Percentiles rank a stretch among this genome's conserved stretches.
Evolutionary conservation across 2,329 filamentous ascomycete genomes (phyloP).

Genomic region (Epichloe amarillans): DNA sequence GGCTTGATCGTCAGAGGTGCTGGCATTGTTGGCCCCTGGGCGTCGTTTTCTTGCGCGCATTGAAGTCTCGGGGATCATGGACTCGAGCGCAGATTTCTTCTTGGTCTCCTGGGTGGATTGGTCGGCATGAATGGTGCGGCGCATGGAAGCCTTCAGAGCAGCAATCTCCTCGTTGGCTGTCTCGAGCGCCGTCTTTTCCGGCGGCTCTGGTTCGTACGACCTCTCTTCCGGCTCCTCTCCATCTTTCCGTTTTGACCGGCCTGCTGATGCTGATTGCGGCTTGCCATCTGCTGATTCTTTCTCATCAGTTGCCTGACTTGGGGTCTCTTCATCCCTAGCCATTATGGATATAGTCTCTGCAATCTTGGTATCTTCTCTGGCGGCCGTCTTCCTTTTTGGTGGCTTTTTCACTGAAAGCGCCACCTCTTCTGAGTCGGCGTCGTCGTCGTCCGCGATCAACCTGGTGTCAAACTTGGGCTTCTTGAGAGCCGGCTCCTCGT

Average conservation of each 20-base stretch:
- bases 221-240: slow-evolving; percentile 10
- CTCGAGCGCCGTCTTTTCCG: slow-evolving; percentile 43
- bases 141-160: slow-evolving; percentile 70
- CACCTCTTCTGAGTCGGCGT: slow-evolving; percentile 17
- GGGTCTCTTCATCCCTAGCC: slow-evolving; percentile 7
- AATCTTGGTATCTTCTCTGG: slow-evolving; percentile 18
- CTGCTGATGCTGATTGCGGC: background rate
- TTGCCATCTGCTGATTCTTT: background rate
- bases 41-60: slow-evolving; percentile 58
- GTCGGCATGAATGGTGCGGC: slow-evolving; percentile 41
- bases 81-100: slow-evolving; percentile 55
- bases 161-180: slow-evolving; percentile 69
- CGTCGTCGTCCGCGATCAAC: slow-evolving; percentile 47
- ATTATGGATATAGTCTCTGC: slow-evolving; percentile 6
- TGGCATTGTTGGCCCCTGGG: slow-evolving; percentile 38
- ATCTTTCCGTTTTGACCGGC: background rate
- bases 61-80: slow-evolving; percentile 60
- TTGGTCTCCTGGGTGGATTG: slow-evolving; percentile 36
- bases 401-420: slow-evolving; percentile 12
- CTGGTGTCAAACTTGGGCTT: slow-evolving; percentile 70
- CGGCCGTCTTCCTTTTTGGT: slow-evolving; percentile 15
- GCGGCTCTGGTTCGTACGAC: slow-evolving; percentile 16
- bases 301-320: background rate
- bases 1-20: slow-evolving; percentile 45
- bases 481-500: slow-evolving; percentile 46